These are phyloP conservation scores for Acaromyces ingoldii DNA, from an alignment of 1,284 basidiomycete genomes.

Conservation along the genomic window DNA sequence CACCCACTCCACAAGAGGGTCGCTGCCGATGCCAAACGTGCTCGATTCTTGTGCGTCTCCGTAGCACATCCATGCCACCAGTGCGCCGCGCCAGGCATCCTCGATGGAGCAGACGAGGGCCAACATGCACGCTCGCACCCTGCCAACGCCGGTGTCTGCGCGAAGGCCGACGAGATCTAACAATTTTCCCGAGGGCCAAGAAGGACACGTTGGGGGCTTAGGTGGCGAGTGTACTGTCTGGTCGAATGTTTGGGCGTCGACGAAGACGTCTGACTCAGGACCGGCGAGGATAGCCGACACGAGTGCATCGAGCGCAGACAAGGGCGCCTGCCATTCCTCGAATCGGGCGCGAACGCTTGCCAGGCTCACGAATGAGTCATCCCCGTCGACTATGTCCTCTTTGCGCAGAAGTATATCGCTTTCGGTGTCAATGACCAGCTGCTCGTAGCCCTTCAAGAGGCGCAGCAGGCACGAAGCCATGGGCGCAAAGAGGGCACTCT, in stretches of 20 bases:
- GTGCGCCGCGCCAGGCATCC: neutral
- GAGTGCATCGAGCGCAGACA: constrained; percentile 21
- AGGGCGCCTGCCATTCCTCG: constrained; percentile 25
- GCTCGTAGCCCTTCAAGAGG: constrained; percentile 21
- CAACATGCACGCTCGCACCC: neutral
- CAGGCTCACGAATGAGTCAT: constrained; percentile 23
- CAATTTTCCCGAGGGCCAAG: neutral
- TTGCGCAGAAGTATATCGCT: constrained; percentile 16
- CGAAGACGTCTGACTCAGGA: constrained; percentile 4
- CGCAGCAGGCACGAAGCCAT: constrained; percentile 26
- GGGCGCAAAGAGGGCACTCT: constrained; percentile 25
- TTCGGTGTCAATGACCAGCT: constrained; percentile 22
- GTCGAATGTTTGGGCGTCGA: no score
- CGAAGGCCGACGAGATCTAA: constrained; percentile 13
- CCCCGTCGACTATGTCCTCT: constrained; percentile 18
- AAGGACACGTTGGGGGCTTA: neutral
- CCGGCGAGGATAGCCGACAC: constrained; percentile 19
- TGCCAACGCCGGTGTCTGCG: neutral
- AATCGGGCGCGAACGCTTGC: constrained; percentile 24
- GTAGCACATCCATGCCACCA: constrained; percentile 3
- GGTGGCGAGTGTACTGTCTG: no score
- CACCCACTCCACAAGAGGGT: neutral
- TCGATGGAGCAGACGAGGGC: neutral
- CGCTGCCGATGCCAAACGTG: neutral
- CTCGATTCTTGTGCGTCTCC: neutral